phyloP scores from a whole-genome alignment of 2,329 filamentous ascomycete species.

The Diaporthe citri region DNA sequence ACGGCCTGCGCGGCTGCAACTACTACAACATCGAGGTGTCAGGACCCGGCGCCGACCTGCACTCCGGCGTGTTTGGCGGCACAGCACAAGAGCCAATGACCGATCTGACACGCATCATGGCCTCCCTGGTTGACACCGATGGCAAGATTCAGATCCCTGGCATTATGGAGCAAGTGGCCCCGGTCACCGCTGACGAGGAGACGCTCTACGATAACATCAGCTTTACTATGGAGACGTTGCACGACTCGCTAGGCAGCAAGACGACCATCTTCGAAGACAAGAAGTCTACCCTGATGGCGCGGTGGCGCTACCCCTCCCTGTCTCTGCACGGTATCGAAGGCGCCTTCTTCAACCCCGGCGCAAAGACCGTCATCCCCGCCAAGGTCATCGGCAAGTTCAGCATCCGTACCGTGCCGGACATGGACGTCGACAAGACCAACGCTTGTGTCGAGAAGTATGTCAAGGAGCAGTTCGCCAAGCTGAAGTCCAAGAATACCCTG shows the following conservation, averaged over 20 bases:
- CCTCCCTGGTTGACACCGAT: conserved; percentile 85
- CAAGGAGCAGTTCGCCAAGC: conserved; percentile 85
- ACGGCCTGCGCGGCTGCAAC: conserved; percentile 96
- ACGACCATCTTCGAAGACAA: conserved; percentile 91
- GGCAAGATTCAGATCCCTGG: conserved; percentile 97
- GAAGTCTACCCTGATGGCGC: conserved; percentile 92
- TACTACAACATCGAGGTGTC: conserved; percentile 95
- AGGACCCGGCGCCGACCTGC: conserved; percentile 91
- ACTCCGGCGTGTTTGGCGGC: conserved; percentile 97
- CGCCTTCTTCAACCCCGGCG: conserved; percentile 91
- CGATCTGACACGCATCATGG: conserved; percentile 86
- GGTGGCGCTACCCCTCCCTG: conserved; percentile 94
- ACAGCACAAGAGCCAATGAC: conserved; percentile 99
- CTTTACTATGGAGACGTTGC: conserved; percentile 96
- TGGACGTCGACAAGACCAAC: conserved; percentile 94
- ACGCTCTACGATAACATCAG: conserved; percentile 89
- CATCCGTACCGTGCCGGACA: conserved; percentile 96
- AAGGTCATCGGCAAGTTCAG: conserved; percentile 99
- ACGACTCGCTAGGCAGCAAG: conserved; percentile 90
- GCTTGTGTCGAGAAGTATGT: conserved; percentile 86
- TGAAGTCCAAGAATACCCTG: conserved; percentile 92
- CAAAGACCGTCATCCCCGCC: conserved; percentile 98
- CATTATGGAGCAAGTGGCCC: conserved; percentile 91
- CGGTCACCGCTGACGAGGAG: conserved; percentile 88
- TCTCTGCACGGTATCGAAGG: conserved; percentile 96